Evolutionary conservation across 306 rosid genomes (phyloP), one percentile per base, ranked within the genome.

Genomic region (Macrotyloma uniflorum): DNA sequence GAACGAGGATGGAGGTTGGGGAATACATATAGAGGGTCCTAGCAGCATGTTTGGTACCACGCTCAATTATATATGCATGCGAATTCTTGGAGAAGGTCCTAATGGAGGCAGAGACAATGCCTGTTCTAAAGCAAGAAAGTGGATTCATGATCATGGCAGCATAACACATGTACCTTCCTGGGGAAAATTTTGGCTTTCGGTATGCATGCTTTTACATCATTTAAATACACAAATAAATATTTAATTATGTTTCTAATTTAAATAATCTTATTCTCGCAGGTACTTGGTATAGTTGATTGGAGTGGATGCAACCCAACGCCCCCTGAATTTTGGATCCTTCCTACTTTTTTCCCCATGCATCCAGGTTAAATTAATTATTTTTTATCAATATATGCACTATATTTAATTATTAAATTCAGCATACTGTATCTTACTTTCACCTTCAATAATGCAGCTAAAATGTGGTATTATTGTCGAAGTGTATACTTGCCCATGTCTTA

Each of bases 131-230:
- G 96, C 85, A 1, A 70, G 89, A 28, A 83, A 83, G 22, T 88
- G 96, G 96, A 90, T 90, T 61, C 91, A 70, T 80, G 85, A 88
- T 75, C 93, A 89, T 19, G 96, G 90, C 10, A 67, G 89, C 9
- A 85, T 24, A 0, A 79, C 93, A 9, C 74, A 80, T 82, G 83
- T 85, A 30, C 84, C 89, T 24, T 87, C 93, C 0, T 91, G 96
- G 96, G 96, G 96, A 46, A 91, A 91, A 84, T 76, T 89, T 0
- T 90, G 93, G 96, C 87, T 90, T 54, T 87, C 90, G 72, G 94
- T 90, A 81, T 26, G 28, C 28, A 26, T 26, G 28, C 28, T 26
- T 26, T 26, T 26, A 26, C 2, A 26, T 26, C 28, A 26, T 26
- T 26, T 26, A n/a, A n/a, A n/a, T n/a, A n/a, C n/a, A n/a, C n/a